Conservation (phyloP, 768 basidiomycete species). For the Tremella yokohamensis region DNA sequence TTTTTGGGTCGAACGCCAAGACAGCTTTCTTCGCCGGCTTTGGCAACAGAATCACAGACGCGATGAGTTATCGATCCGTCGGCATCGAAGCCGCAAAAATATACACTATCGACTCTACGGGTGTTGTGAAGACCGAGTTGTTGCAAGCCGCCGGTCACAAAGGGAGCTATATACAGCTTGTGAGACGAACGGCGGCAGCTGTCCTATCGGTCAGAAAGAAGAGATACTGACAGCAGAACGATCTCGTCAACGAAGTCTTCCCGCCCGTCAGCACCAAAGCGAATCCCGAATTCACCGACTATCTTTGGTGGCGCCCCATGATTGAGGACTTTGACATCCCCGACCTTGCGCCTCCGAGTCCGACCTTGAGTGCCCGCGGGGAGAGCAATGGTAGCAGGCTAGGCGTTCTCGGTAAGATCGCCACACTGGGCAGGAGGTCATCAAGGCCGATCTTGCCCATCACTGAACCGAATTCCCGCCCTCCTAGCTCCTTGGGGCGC, state of each 20-base stretch:
- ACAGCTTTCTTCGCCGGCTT: constrained; percentile 93
- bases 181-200: constrained; percentile 18
- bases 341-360: constrained; percentile 70
- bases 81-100: constrained; percentile 90
- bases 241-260: constrained; percentile 99
- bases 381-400: constrained; percentile 59
- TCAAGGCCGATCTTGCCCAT: constrained; percentile 40
- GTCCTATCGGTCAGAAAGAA: not conserved
- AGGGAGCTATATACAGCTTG: constrained; percentile 95
- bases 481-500: constrained; percentile 69
- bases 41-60: constrained; percentile 97
- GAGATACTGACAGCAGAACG: constrained; percentile 56
- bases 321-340: constrained; percentile 65
- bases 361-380: constrained; percentile 87
- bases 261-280: constrained; percentile 88
- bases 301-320: constrained; percentile 90
- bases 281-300: constrained; percentile 86
- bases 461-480: constrained; percentile 52
- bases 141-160: constrained; percentile 96
- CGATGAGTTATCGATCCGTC: constrained; percentile 93
- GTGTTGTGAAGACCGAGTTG: constrained; percentile 95
- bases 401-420: constrained; percentile 49
- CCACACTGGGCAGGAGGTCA: constrained; percentile 46
- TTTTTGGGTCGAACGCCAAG: constrained; percentile 65
- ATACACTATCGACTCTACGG: constrained; percentile 88